Evolutionary conservation across 176 grass and related monocot genomes (phyloP).

Genomic region (Carex myosuroides): DNA sequence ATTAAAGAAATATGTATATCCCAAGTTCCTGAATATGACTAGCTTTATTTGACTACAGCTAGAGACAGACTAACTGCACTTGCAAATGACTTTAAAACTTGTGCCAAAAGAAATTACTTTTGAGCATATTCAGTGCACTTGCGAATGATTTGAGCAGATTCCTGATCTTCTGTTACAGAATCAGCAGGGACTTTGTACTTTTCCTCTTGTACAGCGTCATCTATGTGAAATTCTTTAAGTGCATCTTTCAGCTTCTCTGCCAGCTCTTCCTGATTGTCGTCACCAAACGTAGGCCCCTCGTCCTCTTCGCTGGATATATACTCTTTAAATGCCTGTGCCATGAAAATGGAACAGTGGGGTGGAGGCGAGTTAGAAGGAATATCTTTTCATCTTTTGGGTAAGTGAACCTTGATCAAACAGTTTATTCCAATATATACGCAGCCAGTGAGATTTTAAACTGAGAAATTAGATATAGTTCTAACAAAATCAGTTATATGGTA

Average conservation of each 20-base stretch:
- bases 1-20: not conserved
- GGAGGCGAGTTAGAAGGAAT: not conserved
- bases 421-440: not conserved
- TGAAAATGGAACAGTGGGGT: not conserved
- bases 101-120: conserved; percentile 4
- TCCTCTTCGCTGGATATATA: not conserved
- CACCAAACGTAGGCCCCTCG: not conserved
- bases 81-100: not conserved
- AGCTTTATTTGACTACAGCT: not conserved
- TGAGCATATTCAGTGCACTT: conserved; percentile 80
- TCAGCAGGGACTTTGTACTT: conserved; percentile 10
- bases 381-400: not conserved
- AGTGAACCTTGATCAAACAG: not conserved
- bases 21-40: not conserved
- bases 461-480: not conserved
- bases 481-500: not conserved
- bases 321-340: conserved; percentile 8
- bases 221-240: conserved; percentile 17
- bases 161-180: conserved; percentile 30
- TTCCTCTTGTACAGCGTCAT: not conserved
- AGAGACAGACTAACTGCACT: not conserved
- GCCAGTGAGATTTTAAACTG: not conserved
- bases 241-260: conserved; percentile 17
- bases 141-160: conserved; percentile 50
- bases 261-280: not conserved